Percentiles rank a stretch among this genome's conserved stretches.
Conservation (phyloP, 2,329 filamentous ascomycete genomes). For the Stachybotrys elegans region DNA sequence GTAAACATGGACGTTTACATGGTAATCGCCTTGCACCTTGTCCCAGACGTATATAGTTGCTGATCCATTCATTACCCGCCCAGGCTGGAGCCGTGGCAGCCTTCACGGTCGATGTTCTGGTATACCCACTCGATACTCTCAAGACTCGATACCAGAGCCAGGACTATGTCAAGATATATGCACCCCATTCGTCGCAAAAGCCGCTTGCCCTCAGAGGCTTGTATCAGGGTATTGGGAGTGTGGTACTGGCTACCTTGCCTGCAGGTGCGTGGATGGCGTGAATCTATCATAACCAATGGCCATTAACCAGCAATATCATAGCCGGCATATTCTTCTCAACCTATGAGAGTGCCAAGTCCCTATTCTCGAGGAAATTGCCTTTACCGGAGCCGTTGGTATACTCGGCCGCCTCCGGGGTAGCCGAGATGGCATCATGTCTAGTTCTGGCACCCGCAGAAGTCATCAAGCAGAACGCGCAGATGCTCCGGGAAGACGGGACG, state of each 20-base stretch:
- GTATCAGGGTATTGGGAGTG: slow-evolving; percentile 83
- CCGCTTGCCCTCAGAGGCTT: slow-evolving; percentile 62
- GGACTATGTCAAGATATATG: slow-evolving; percentile 65
- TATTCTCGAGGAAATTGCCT: slow-evolving; percentile 48
- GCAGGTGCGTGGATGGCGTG: slow-evolving; percentile 67
- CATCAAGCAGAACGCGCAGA: slow-evolving; percentile 90
- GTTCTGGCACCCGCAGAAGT: slow-evolving; percentile 87
- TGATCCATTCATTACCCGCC: neutral
- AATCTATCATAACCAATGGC: too few relatives aligned
- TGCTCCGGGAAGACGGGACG: slow-evolving; percentile 44
- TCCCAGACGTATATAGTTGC: neutral
- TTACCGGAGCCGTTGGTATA: slow-evolving; percentile 68
- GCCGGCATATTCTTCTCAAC: slow-evolving; percentile 87
- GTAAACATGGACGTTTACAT: slow-evolving; percentile 1
- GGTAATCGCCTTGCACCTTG: neutral
- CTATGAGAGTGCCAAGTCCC: slow-evolving; percentile 71
- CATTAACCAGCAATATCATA: too few relatives aligned
- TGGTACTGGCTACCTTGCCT: slow-evolving; percentile 84
- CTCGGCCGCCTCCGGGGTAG: slow-evolving; percentile 66
- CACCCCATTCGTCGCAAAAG: slow-evolving; percentile 47
- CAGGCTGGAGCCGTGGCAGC: slow-evolving; percentile 82
- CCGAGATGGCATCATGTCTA: slow-evolving; percentile 79
- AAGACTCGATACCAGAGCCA: slow-evolving; percentile 82
- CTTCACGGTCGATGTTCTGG: slow-evolving; percentile 77
- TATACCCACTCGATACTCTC: slow-evolving; percentile 85